These are phyloP conservation scores for Myriosclerotinia curreyana DNA, from an alignment of 2,329 filamentous ascomycete species.

Conservation along the genomic window DNA sequence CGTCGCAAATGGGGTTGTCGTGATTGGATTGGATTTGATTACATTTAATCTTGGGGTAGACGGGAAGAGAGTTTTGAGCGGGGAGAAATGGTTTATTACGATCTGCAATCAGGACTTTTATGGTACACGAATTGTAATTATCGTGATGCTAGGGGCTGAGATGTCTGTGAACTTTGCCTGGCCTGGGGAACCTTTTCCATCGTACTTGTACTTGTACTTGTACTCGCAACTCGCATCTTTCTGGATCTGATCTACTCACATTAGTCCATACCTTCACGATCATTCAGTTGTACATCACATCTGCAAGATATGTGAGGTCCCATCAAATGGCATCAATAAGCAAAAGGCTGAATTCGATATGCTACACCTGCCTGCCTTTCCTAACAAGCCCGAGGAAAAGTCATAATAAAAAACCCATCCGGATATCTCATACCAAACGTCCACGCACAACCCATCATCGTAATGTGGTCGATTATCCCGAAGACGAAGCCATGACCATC, in stretches of 20 bases:
- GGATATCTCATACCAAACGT: slow-evolving; percentile 22
- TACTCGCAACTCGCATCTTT: slow-evolving; percentile 6
- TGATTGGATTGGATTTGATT: slow-evolving; percentile 10
- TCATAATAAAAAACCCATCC: slow-evolving; percentile 21
- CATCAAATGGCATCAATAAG: slow-evolving; percentile 22
- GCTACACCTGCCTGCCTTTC: slow-evolving; percentile 24
- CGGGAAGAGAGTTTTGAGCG: background rate
- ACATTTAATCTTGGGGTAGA: slow-evolving; percentile 7
- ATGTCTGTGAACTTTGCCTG: background rate
- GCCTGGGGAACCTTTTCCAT: background rate
- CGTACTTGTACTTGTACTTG: background rate
- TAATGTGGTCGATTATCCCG: slow-evolving; percentile 17
- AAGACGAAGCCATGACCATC: slow-evolving; percentile 20
- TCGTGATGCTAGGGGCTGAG: background rate
- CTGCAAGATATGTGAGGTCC: slow-evolving; percentile 3
- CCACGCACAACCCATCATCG: slow-evolving; percentile 20
- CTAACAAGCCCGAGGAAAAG: slow-evolving; percentile 23
- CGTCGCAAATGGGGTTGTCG: slow-evolving; percentile 3
- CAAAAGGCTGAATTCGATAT: slow-evolving; percentile 20
- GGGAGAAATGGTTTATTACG: background rate
- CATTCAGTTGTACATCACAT: slow-evolving; percentile 7
- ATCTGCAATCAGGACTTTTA: background rate
- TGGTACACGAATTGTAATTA: slow-evolving; percentile 13
- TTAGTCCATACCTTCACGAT: background rate
- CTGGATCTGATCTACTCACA: background rate